These are phyloP conservation scores for Colletotrichum sansevieriae DNA, from an alignment of 2,329 filamentous ascomycete species.

Conservation along the genomic window DNA sequence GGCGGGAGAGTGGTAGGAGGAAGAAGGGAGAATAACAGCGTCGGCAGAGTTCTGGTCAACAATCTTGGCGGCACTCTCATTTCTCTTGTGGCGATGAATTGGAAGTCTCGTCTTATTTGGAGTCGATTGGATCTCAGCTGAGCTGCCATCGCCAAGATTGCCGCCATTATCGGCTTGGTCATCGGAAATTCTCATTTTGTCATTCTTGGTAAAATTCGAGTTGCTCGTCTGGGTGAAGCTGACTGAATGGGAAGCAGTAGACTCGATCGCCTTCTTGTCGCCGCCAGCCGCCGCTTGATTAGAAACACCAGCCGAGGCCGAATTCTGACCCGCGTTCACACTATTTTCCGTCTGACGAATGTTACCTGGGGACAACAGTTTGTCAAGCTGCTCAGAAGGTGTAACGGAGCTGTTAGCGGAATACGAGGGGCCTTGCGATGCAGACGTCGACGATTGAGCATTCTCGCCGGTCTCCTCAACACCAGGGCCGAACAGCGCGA, in stretches of 20 bases:
- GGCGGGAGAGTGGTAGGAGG: background rate
- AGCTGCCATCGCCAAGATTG: background rate
- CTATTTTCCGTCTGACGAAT: background rate
- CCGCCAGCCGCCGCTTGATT: background rate
- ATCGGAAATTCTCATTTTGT: background rate
- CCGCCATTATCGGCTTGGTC: background rate
- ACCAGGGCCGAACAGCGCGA: conserved; percentile 20
- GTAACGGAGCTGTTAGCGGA: background rate
- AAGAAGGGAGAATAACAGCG: conserved; percentile 21
- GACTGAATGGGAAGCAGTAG: background rate
- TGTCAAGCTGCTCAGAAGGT: background rate
- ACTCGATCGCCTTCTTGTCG: background rate
- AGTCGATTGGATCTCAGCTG: background rate
- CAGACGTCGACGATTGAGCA: background rate
- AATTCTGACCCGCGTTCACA: background rate
- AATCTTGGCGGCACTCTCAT: conserved; percentile 26
- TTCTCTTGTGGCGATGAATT: conserved; percentile 32
- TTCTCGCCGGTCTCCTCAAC: background rate
- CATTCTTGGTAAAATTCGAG: background rate
- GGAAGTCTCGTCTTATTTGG: background rate
- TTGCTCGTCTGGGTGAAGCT: background rate
- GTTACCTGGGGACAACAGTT: background rate
- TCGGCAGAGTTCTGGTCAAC: conserved; percentile 10
- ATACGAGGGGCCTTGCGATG: background rate
- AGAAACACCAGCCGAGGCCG: background rate